Conservation (phyloP, 2,329 filamentous ascomycete genomes). For the Aspergillus sp. region DNA sequence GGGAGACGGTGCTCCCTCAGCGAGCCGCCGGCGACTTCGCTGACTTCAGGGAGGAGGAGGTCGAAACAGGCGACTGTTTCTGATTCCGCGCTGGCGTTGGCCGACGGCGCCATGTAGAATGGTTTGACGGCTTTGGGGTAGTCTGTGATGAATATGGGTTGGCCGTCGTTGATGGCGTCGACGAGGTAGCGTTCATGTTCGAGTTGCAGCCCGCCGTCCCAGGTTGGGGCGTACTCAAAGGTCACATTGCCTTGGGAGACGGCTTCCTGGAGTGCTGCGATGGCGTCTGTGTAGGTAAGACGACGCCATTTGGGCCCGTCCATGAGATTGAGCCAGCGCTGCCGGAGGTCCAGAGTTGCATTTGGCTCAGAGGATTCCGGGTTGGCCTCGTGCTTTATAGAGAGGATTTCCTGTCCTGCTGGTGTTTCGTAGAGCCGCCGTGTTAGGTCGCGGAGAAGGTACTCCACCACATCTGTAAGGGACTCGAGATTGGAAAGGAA, state of each 20-base stretch:
- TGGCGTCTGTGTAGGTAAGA: conserved; percentile 78
- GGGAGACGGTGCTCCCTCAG: conserved; percentile 79
- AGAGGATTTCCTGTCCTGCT: conserved; percentile 57
- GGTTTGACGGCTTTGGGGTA: conserved; percentile 89
- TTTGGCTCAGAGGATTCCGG: conserved; percentile 39
- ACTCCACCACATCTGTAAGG: conserved; percentile 78
- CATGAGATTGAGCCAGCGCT: conserved; percentile 72
- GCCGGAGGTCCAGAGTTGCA: conserved; percentile 52
- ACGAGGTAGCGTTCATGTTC: conserved; percentile 93
- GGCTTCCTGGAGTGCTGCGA: conserved; percentile 65
- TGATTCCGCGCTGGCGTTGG: conserved; percentile 2
- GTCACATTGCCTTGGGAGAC: conserved; percentile 46
- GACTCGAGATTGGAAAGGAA: conserved; percentile 69
- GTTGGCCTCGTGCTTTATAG: conserved; percentile 39
- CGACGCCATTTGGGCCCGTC: conserved; percentile 65
- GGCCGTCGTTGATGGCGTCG: conserved; percentile 59
- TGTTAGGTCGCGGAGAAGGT: conserved; percentile 66
- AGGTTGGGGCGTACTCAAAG: conserved; percentile 69
- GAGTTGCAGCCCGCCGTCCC: conserved; percentile 75
- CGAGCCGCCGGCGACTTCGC: conserved; percentile 84
- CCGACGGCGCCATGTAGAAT: conserved; percentile 76
- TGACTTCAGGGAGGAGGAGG: conserved; percentile 78
- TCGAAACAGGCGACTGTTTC: conserved; percentile 86
- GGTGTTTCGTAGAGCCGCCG: conserved; percentile 50
- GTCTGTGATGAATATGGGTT: conserved; percentile 86